phyloP scores from a whole-genome alignment of 163 green algal genomes.

The Coccomyxa subellipsoidea region DNA sequence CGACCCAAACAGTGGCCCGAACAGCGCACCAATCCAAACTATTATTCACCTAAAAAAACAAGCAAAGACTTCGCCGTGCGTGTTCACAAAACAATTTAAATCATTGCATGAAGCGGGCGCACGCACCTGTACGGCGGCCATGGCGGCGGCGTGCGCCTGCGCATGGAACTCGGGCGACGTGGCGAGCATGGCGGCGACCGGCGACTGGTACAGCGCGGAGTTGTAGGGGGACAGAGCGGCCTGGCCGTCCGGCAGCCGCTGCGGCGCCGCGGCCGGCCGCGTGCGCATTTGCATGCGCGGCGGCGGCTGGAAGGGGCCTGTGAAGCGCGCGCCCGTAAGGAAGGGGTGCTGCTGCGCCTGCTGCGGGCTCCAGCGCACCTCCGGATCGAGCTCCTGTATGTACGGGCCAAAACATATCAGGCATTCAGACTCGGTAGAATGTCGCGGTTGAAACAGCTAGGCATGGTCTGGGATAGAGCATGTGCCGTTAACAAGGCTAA shows the following conservation, averaged over 20 bases:
- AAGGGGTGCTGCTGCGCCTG: conserved; percentile 90
- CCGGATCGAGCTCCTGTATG: conserved; percentile 55
- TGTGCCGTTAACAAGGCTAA: too few species aligned
- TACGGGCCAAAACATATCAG: too few species aligned
- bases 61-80: too few species aligned
- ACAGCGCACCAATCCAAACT: too few species aligned
- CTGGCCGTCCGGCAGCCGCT: background rate
- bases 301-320: conserved; percentile 58
- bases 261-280: background rate
- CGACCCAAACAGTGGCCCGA: too few species aligned
- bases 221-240: background rate
- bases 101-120: too few species aligned
- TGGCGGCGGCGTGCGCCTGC: conserved; percentile 57
- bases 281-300: conserved; percentile 28
- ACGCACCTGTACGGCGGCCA: conserved; percentile 60
- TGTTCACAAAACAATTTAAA: too few species aligned
- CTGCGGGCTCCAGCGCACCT: conserved; percentile 65
- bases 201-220: background rate
- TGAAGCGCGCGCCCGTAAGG: conserved; percentile 77
- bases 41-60: too few species aligned
- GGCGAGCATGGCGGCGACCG: conserved; percentile 2
- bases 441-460: too few species aligned
- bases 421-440: too few species aligned
- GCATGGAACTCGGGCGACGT: conserved; percentile 13
- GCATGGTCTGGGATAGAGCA: too few species aligned